Evolutionary conservation across 2,329 filamentous ascomycete genomes (phyloP).

Genomic region (Venturia oleaginea): DNA sequence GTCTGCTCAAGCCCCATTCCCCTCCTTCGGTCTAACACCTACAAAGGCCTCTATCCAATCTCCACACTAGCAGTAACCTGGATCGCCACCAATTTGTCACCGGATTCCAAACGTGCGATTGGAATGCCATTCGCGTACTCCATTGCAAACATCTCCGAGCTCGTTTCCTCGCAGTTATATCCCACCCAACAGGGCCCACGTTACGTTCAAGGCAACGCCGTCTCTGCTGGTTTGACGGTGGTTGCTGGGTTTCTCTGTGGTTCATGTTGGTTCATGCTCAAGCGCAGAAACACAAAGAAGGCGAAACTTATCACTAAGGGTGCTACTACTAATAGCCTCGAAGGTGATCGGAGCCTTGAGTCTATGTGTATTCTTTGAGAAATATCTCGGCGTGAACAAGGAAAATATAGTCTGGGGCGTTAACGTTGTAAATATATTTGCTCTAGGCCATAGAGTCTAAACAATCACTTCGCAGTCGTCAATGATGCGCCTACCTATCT

Average conservation of each 20-base stretch:
- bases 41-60: constrained; percentile 23
- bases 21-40: too few relatives aligned
- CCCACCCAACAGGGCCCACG: constrained; percentile 24
- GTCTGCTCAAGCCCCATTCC: too few relatives aligned
- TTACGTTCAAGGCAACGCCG: constrained; percentile 23
- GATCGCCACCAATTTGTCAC: constrained; percentile 27
- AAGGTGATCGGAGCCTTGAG: constrained; percentile 17
- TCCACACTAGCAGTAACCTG: constrained; percentile 23
- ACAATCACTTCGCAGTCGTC: too few relatives aligned
- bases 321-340: constrained; percentile 15
- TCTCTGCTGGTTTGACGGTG: constrained; percentile 21
- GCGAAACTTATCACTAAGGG: constrained; percentile 22
- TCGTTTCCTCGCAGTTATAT: constrained; percentile 28
- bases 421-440: too few relatives aligned
- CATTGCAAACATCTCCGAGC: constrained; percentile 23
- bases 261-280: constrained; percentile 22
- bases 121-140: constrained; percentile 25
- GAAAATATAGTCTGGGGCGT: too few relatives aligned
- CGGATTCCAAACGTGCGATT: constrained; percentile 26
- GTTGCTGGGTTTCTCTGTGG: constrained; percentile 20
- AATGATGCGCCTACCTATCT: too few relatives aligned
- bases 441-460: too few relatives aligned
- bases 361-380: constrained; percentile 15
- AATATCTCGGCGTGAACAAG: background rate
- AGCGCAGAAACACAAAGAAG: constrained; percentile 22